Percentiles rank a stretch among this genome's conserved stretches.
Conservation (phyloP, 306 rosid species). For the Albizia julibrissin region DNA sequence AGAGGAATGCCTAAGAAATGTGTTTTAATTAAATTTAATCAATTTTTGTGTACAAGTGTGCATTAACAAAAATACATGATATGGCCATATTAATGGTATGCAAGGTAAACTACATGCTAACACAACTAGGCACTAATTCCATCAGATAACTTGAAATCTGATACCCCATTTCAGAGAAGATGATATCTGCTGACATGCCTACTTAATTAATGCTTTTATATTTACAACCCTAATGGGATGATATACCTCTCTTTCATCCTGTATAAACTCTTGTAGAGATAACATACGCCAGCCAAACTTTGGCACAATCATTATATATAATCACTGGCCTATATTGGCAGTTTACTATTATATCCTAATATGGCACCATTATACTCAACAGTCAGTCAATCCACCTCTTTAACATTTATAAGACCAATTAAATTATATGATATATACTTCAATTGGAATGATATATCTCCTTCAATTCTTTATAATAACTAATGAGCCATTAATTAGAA, state of each 20-base stretch:
- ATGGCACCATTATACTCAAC: slow-evolving; percentile 1
- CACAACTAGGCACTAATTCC: neutral
- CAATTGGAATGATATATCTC: neutral
- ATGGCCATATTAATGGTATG: neutral
- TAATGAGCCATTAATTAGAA: neutral
- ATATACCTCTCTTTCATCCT: neutral
- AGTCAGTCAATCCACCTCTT: neutral
- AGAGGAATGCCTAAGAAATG: neutral
- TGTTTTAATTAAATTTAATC: slow-evolving; percentile 1
- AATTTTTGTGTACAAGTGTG: neutral
- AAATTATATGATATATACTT: neutral
- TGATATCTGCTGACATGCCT: slow-evolving; percentile 16
- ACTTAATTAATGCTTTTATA: neutral
- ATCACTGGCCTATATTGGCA: slow-evolving; percentile 2
- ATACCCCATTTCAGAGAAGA: slow-evolving; percentile 10
- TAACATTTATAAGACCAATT: slow-evolving; percentile 10
- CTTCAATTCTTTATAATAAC: neutral
- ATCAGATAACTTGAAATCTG: neutral
- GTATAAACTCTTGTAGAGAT: neutral
- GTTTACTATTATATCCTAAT: neutral
- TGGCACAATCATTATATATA: no score
- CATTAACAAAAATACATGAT: neutral
- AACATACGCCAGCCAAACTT: slow-evolving; percentile 2
- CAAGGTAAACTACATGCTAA: slow-evolving; percentile 12
- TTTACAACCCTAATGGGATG: neutral